These are phyloP conservation scores for Pythium graminicola DNA, from an alignment of 352 stramenopile species.

Conservation along the genomic window DNA sequence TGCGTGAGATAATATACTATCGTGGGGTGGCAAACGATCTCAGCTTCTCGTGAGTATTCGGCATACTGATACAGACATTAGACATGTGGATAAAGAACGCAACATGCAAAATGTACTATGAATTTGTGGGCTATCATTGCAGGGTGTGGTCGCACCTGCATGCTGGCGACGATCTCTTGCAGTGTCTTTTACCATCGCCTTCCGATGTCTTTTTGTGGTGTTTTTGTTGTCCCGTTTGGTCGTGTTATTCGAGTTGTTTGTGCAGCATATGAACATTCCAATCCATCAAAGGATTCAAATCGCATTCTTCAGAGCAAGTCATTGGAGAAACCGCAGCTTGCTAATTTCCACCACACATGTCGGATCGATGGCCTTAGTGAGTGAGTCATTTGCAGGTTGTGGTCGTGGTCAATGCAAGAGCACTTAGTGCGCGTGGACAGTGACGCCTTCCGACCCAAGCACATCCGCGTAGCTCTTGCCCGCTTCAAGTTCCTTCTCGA, in stretches of 20 bases:
- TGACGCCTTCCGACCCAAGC: conserved; percentile 48
- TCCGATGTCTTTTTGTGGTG: background rate
- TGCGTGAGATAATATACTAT: no score
- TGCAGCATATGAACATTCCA: background rate
- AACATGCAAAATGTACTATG: conserved; percentile 10
- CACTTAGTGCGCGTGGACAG: conserved; percentile 15
- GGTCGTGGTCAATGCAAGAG: background rate
- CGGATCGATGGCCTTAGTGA: background rate
- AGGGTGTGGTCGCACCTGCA: no score
- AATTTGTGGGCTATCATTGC: background rate
- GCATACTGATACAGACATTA: no score
- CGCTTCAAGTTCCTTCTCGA: conserved; percentile 85
- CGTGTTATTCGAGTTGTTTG: background rate
- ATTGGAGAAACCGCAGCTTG: background rate
- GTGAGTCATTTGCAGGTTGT: background rate
- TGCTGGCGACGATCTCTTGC: no score
- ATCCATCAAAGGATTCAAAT: background rate
- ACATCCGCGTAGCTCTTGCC: conserved; percentile 66
- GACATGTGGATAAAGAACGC: no score
- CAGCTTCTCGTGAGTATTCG: no score
- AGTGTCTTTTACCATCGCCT: background rate
- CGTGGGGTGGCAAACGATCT: no score
- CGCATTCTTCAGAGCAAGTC: background rate
- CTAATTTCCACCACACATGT: background rate
- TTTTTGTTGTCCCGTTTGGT: background rate